These are phyloP conservation scores for rapeseed (Brassica napus) DNA, from an alignment of 345 rosid genomes.

Conservation along the genomic window DNA sequence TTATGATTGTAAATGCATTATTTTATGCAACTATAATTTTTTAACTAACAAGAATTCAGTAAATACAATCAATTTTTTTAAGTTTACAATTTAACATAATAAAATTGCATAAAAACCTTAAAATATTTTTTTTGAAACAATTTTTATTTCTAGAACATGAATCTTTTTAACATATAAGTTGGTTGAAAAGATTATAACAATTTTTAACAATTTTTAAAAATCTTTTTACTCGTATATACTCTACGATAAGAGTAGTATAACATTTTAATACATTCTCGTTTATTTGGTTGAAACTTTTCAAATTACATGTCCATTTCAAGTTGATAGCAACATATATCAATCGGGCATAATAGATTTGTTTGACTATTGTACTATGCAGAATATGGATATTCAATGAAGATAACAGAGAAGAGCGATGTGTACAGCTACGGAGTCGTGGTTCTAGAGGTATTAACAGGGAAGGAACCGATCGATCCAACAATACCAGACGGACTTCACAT, in stretches of 20 bases:
- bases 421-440: constrained; percentile 93
- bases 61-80: background rate
- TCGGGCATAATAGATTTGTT: background rate
- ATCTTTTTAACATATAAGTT: background rate
- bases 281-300: background rate
- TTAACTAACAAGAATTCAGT: background rate
- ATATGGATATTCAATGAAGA: constrained; percentile 85
- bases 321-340: constrained; percentile 2
- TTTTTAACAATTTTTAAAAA: too few relatives aligned
- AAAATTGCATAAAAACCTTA: background rate
- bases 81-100: background rate
- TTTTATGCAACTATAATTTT: background rate
- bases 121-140: background rate
- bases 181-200: too few relatives aligned
- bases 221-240: background rate
- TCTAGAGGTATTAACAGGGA: constrained; percentile 81
- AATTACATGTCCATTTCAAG: background rate
- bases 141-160: background rate
- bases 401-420: constrained; percentile 87
- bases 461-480: constrained; percentile 86
- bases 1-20: background rate
- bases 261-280: background rate
- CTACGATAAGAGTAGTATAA: background rate
- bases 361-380: constrained; percentile 44
- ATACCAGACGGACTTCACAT: constrained; percentile 74